Conservation (phyloP, 2,329 filamentous ascomycete genomes). For the Botrytis hyacinthi region DNA sequence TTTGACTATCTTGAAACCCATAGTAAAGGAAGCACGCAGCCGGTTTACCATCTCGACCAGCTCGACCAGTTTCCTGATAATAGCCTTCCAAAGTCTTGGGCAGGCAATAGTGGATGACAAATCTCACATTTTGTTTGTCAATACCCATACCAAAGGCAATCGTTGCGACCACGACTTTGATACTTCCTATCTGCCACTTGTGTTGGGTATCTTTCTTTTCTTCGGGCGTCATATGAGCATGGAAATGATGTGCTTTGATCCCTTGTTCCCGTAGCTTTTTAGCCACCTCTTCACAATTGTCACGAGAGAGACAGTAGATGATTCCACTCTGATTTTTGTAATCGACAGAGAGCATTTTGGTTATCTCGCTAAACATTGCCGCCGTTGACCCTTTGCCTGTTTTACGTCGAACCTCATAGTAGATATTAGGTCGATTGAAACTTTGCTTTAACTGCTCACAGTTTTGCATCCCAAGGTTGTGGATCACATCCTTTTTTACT, state of each 20-base stretch:
- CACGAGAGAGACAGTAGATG: slow-evolving; percentile 86
- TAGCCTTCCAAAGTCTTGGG: slow-evolving; percentile 97
- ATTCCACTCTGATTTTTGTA: slow-evolving; percentile 79
- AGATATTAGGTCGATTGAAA: slow-evolving; percentile 94
- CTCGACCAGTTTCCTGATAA: slow-evolving; percentile 95
- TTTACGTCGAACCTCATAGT: slow-evolving; percentile 72
- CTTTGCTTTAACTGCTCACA: slow-evolving; percentile 85
- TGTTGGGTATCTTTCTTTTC: slow-evolving; percentile 72
- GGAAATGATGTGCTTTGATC: slow-evolving; percentile 80
- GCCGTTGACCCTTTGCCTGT: slow-evolving; percentile 41
- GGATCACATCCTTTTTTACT: slow-evolving; percentile 86
- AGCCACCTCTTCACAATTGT: slow-evolving; percentile 78
- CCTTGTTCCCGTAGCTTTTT: slow-evolving; percentile 59
- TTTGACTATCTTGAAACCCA: slow-evolving; percentile 71
- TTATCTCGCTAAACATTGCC: slow-evolving; percentile 49
- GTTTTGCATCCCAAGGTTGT: slow-evolving; percentile 76
- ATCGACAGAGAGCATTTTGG: slow-evolving; percentile 64
- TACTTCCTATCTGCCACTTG: slow-evolving; percentile 75
- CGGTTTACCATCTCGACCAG: slow-evolving; percentile 82
- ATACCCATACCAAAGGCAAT: slow-evolving; percentile 99
- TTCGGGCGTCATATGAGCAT: slow-evolving; percentile 69
- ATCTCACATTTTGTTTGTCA: slow-evolving; percentile 94
- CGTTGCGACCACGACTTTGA: slow-evolving; percentile 92
- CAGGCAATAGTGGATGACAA: slow-evolving; percentile 89
- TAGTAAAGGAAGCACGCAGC: slow-evolving; percentile 93